Conservation (phyloP, 257 asterid species). For the Leonotis leonurus region DNA sequence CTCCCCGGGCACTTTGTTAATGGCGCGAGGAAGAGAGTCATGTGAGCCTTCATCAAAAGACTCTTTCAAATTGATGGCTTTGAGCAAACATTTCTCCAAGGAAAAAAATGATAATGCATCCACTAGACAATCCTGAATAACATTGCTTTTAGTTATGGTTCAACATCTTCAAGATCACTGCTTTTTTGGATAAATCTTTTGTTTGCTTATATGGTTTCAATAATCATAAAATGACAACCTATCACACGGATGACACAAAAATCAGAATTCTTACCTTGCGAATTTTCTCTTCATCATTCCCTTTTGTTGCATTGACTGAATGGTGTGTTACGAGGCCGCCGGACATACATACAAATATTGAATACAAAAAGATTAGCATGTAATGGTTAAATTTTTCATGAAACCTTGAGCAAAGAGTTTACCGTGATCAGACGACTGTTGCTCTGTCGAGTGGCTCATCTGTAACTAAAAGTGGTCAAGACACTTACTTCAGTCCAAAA, state of each 20-base stretch:
- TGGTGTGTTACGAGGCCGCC: background rate
- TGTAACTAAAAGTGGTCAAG: constrained; percentile 15
- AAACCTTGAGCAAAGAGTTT: constrained; percentile 13
- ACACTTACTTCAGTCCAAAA: background rate
- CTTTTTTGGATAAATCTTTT: background rate
- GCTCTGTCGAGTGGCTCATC: constrained; percentile 37
- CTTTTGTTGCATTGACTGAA: constrained; percentile 31
- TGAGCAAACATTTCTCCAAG: background rate
- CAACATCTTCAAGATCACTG: background rate
- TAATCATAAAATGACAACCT: background rate
- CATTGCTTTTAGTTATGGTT: constrained; percentile 3
- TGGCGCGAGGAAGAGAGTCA: no score
- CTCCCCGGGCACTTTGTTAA: no score
- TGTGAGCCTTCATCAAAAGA: no score
- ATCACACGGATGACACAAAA: background rate
- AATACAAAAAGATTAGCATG: background rate
- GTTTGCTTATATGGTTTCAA: background rate
- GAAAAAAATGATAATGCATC: background rate
- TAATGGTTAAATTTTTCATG: background rate
- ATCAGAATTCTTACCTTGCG: constrained; percentile 34
- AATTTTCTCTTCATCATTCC: constrained; percentile 66
- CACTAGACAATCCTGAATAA: background rate
- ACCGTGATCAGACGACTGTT: constrained; percentile 29
- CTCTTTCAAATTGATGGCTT: no score
- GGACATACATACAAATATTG: background rate